These are phyloP conservation scores for Marsdenia floribunda DNA, from an alignment of 257 asterid genomes.

Conservation along the genomic window DNA sequence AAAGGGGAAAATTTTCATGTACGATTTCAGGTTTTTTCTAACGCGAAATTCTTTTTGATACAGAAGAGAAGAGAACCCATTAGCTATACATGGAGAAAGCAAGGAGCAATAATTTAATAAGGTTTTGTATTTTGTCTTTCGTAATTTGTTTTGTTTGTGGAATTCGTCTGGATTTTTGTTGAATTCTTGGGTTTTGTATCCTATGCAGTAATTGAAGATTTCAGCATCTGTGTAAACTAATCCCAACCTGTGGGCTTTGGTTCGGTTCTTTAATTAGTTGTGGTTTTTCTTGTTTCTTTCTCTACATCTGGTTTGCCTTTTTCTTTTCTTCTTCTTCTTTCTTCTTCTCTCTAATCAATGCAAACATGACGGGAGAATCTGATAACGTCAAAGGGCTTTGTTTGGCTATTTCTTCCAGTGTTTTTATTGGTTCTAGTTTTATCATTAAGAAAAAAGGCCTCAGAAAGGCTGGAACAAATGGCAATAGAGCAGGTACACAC, in stretches of 20 bases:
- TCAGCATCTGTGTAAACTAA: too few relatives aligned
- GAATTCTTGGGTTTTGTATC: neutral
- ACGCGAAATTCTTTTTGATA: neutral
- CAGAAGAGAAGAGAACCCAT: neutral
- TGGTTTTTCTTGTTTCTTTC: neutral
- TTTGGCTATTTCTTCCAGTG: constrained; percentile 34
- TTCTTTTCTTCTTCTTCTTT: constrained; percentile 21
- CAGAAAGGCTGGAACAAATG: constrained; percentile 27
- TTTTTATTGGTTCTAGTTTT: constrained; percentile 37
- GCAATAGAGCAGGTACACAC: constrained; percentile 28
- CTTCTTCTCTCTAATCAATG: neutral
- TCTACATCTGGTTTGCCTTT: neutral
- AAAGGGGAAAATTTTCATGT: neutral
- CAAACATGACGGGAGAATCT: constrained; percentile 29
- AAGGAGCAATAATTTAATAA: too few relatives aligned
- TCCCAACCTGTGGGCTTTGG: neutral
- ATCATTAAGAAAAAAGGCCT: constrained; percentile 36
- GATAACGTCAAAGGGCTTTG: constrained; percentile 31
- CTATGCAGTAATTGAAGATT: neutral
- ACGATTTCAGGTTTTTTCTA: neutral
- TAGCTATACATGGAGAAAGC: too few relatives aligned
- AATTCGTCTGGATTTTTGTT: neutral
- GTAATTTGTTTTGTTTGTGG: neutral
- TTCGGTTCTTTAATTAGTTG: too few relatives aligned
- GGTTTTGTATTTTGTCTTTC: too few relatives aligned